These are phyloP conservation scores for Umbelopsis sp. DNA, from an alignment of 192 early-diverging fungal species.

Conservation along the genomic window DNA sequence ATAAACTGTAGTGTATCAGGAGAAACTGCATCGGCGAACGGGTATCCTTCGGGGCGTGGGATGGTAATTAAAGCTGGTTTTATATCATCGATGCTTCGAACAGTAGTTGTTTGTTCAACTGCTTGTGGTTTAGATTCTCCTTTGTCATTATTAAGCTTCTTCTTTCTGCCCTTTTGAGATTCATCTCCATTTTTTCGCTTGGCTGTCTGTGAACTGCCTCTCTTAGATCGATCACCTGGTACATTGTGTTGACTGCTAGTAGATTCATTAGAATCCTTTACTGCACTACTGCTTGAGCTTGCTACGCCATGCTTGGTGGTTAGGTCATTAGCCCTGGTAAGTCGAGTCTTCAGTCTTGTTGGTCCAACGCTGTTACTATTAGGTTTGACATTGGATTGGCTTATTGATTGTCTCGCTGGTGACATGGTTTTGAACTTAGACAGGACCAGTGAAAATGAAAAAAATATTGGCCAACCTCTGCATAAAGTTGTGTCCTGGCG, in stretches of 20 bases:
- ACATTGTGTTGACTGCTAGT: neutral
- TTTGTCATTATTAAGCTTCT: neutral
- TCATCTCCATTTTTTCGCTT: neutral
- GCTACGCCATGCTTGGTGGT: neutral
- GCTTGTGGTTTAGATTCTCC: neutral
- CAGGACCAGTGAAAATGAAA: too few species aligned
- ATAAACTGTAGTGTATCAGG: slow-evolving; percentile 53
- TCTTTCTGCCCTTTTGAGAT: neutral
- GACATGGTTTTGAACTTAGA: neutral
- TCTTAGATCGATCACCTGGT: neutral
- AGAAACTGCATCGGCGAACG: slow-evolving; percentile 48
- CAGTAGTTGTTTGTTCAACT: neutral
- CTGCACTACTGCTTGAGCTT: neutral
- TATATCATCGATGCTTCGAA: neutral
- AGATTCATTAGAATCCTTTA: neutral
- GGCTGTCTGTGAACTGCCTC: neutral
- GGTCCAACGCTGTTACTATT: slow-evolving; percentile 5
- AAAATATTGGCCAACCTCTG: too few species aligned
- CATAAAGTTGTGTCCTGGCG: too few species aligned
- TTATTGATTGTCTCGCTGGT: neutral
- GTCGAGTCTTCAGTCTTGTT: neutral
- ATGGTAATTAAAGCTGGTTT: neutral
- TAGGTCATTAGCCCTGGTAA: neutral
- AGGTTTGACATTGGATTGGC: slow-evolving; percentile 5
- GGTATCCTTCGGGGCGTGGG: slow-evolving; percentile 31